Evolutionary conservation across 768 basidiomycete genomes (phyloP), one percentile per base, ranked within the genome.

Genomic region (Fomitopsis serialis): DNA sequence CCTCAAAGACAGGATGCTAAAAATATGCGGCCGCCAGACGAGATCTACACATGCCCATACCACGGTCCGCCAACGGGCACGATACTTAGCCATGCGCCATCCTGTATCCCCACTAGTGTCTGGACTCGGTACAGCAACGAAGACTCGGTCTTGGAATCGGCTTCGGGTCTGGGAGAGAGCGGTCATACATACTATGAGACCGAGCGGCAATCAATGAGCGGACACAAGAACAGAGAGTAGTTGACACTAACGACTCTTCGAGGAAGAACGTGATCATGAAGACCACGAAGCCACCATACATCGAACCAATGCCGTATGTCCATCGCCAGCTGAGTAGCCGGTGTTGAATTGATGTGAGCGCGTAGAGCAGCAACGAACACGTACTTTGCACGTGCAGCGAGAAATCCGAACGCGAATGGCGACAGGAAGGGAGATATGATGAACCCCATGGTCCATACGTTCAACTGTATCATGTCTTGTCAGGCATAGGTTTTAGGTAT

Each of bases 361-460:
- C 8, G 10, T 35, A 9, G 15, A 9, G 9, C 15, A 8, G 15
- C 34, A 35, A 9, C 15, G n/a, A n/a, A n/a, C 34, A 53, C 63
- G 42, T 48, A 73, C 63, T 70, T 74, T 17, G 77, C 72, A 4
- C 78, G 71, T 0, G 82, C 84, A 2, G 82, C 81, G 5, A 87
- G 70, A 72, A 85, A 88, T 2, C 86, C 85, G 56, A 85, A 81
- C 0, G 78, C 73, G 61, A 84, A 85, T 0, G 85, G 86, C 2
- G 82, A 83, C 8, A 80, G 60, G 71, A 82, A 82, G 11, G 80
- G 82, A 13, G 82, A 82, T 23, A 85, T 64, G 61, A 87, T 77
- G 69, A 87, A 84, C 1, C 84, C 86, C 77, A 87, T 81, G 2
- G 84, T 86, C 85, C 84, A 86, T 47, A 82, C 66, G 58, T 84